These are phyloP conservation scores for Citrus unshiu DNA, from an alignment of 345 rosid species.

Conservation along the genomic window DNA sequence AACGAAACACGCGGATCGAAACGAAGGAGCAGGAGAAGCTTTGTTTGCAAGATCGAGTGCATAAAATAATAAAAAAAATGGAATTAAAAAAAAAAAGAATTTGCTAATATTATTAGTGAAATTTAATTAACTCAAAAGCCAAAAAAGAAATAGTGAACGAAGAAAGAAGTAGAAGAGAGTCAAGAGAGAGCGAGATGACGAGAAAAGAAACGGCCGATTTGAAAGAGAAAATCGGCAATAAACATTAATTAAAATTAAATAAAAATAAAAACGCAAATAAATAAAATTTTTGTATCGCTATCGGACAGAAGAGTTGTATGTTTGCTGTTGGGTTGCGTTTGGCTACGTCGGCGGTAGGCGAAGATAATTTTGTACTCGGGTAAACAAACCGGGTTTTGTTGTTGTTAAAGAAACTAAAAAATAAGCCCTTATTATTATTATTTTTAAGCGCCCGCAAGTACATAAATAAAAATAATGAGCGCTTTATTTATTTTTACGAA, in stretches of 20 bases:
- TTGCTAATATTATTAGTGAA: not conserved
- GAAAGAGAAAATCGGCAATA: not conserved
- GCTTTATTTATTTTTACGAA: too few species aligned
- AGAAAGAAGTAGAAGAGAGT: not conserved
- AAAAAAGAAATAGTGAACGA: not conserved
- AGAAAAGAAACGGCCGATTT: not conserved
- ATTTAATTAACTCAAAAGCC: not conserved
- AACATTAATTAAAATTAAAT: not conserved
- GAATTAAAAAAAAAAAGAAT: conserved; percentile 1
- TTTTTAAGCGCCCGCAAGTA: too few species aligned
- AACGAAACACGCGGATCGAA: not conserved
- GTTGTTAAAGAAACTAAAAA: not conserved
- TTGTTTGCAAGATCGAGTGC: not conserved
- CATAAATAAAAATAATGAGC: not conserved
- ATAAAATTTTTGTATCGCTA: not conserved
- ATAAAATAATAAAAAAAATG: conserved; percentile 1
- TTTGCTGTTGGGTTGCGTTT: not conserved
- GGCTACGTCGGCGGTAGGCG: not conserved
- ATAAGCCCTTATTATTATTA: too few species aligned
- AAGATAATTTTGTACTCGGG: not conserved
- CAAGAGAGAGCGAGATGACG: not conserved
- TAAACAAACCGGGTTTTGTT: not conserved
- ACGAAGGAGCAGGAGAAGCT: conserved; percentile 2
- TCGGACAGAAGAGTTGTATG: not conserved
- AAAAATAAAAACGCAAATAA: too few species aligned